Evolutionary conservation across 139 green algal genomes (phyloP).

Genomic region (Haematococcus lacustris): DNA sequence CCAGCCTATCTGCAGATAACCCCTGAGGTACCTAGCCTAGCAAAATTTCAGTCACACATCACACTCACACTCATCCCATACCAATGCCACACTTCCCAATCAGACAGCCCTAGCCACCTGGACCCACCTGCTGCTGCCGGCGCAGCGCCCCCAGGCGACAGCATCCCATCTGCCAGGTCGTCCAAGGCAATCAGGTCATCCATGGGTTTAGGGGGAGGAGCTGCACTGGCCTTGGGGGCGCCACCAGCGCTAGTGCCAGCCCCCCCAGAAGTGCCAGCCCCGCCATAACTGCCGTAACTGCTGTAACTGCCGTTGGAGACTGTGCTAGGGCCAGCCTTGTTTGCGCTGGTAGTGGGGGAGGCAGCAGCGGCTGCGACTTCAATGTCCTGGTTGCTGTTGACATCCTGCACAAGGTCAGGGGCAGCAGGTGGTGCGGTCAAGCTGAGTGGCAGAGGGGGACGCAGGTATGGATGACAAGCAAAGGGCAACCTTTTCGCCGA

Average conservation of each 20-base stretch:
- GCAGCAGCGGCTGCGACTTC: neutral
- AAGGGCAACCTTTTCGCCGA: too few relatives aligned
- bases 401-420: too few relatives aligned
- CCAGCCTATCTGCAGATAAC: neutral
- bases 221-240: neutral
- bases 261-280: neutral
- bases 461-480: too few relatives aligned
- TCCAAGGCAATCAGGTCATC: constrained; percentile 20
- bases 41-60: neutral
- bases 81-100: neutral
- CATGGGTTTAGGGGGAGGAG: neutral
- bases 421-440: too few relatives aligned
- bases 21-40: neutral
- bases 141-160: neutral
- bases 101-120: neutral
- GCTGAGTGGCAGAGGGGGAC: too few relatives aligned
- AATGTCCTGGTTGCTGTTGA: too few relatives aligned
- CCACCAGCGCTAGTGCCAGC: too few relatives aligned
- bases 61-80: neutral
- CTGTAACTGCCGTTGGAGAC: neutral
- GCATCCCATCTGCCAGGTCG: constrained; percentile 14
- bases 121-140: neutral
- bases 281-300: neutral
- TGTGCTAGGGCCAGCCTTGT: neutral
- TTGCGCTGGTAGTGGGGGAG: neutral